Evolutionary conservation across 2,329 filamentous ascomycete species (phyloP), one percentile per base, ranked within the genome.

Genomic region (Triangularia setosa): DNA sequence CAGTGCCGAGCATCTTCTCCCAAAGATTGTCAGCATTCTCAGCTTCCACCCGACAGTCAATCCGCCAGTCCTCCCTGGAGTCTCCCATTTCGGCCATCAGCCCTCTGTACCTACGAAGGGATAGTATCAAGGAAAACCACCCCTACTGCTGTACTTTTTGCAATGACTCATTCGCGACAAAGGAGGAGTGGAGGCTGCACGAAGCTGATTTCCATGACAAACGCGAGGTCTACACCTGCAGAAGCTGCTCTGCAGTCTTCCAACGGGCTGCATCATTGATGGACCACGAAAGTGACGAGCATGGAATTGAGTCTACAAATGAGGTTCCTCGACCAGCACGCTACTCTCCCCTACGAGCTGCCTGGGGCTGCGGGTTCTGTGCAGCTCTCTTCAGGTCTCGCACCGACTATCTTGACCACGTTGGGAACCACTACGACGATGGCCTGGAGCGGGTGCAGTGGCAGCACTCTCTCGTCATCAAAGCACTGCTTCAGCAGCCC

Each of bases 291-390:
- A 52, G 62, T 21, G 30, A 18, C n/a, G 27, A 58, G 21, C 67
- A 71, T 21, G 53, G 18, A 11, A 25, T 64, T 7, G 24, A 52
- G 12, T 14, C 27, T 16, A 27, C 21, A 1, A 12, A 12, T 6
- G 11, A 11, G 14, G 12, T 55, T 1, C 4, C 57, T 2, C 21
- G 33, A 0, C 24, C 56, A 4, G 27, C 55, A 6, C 30, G 27
- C 28, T 54, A 40, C 16, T 27, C 54, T 4, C 9, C 56, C 0
- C 60, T 60, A 14, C 60, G 66, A 52, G 65, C 56, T 3, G 67
- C 64, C 24, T 70, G 70, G 69, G 68, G 68, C 11, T 71, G 70
- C 53, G 70, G 70, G 4, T 71, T 71, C 53, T 70, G 70, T 21
- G 66, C 62, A 7, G 57, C 62, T 2, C 54, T 27, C 18, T 12